Conservation (phyloP, 305 asterid species). For the Fraxinus platypoda region DNA sequence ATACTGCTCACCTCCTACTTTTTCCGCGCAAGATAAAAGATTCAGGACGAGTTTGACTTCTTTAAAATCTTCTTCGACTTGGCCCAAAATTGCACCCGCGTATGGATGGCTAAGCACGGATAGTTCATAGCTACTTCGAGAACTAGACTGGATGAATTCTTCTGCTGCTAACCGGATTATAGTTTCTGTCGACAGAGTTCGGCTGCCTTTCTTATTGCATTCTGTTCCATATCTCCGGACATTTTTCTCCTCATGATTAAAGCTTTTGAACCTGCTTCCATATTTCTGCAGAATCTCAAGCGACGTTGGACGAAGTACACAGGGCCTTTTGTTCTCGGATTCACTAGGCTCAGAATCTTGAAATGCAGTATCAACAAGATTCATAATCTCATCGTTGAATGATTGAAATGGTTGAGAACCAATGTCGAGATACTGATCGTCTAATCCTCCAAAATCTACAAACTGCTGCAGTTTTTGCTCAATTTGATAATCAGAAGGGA, state of each 20-base stretch:
- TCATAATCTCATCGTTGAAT: conserved; percentile 8
- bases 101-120: conserved; percentile 35
- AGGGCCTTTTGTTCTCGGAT: not conserved
- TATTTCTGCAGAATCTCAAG: conserved; percentile 41
- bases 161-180: conserved; percentile 46
- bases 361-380: not conserved
- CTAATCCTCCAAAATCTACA: not conserved
- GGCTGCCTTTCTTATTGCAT: not conserved
- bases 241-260: conserved; percentile 15
- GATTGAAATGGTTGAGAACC: not conserved
- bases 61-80: conserved; percentile 26
- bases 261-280: conserved; percentile 33
- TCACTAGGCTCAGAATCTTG: not conserved
- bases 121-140: conserved; percentile 16
- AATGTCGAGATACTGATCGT: not conserved
- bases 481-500: not conserved
- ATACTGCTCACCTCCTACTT: conserved; percentile 32
- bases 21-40: conserved; percentile 49
- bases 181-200: conserved; percentile 19
- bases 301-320: conserved; percentile 14
- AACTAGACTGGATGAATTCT: conserved; percentile 42
- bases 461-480: conserved; percentile 8
- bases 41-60: conserved; percentile 37
- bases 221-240: not conserved
- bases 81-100: conserved; percentile 30